Base-by-base conservation (phyloP, 2,329 filamentous ascomycete genomes). In the Colletotrichum salicis region DNA sequence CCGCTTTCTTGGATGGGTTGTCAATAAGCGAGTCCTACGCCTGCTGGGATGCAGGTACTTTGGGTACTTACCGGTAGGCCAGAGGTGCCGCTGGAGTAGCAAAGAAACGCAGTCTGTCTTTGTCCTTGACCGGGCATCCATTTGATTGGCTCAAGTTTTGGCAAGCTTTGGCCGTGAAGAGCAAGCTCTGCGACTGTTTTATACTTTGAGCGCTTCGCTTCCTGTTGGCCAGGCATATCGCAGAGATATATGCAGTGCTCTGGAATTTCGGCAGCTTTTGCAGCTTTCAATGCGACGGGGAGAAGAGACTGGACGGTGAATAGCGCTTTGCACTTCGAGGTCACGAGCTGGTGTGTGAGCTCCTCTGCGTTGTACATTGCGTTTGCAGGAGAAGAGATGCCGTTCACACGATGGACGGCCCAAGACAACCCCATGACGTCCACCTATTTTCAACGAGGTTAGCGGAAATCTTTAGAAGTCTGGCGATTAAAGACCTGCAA, bases 281-380 rank as follows among this genome's bases (percentile, higher is more conserved):
- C 91, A 2, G 91, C 93, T 75, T 89, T 84, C 64, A 93, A 84
- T 0, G 92, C 90, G 1, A 86, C 89, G 19, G 90, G 83, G 1
- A 95, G 84, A 19, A 94, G 86, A 0, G 92, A 89, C 11, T 89
- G 76, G 75, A 92, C 94, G 6, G 93, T 94, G 80, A 95, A 94
- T 19, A 94, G 80, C 7, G 86, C 90, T 78, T 89, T 90, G 61
- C 92, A 89, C 61, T 88, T 87, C 0, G 91, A 90, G 62, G 91
- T 86, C 73, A 86, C 82, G 35, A 91, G 88, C 80, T 91, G 93
- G 76, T 92, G 90, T 87, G 86, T 92, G 78, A 92, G 91, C 0
- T 86, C 86, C 10, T 89, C 90, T 64, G 88, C 86, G 15, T 89
- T 91, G 79, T 94, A 94, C 15, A 89, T 88, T 3, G 92, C 91